Evolutionary conservation across 2,329 filamentous ascomycete species (phyloP).

Genomic region (Cryphonectria parasitica): DNA sequence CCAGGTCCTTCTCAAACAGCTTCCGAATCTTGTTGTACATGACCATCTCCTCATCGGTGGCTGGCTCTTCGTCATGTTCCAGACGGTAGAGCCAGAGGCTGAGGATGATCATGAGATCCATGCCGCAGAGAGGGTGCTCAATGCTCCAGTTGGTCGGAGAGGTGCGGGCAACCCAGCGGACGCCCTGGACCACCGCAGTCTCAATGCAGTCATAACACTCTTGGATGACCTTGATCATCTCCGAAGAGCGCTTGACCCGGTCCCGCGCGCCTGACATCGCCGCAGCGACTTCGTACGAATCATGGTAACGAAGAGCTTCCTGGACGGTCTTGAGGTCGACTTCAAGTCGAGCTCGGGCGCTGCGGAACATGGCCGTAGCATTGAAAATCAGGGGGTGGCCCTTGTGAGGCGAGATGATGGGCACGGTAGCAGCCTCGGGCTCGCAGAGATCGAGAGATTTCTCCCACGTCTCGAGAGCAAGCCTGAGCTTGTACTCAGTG

Average conservation of each 20-base stretch:
- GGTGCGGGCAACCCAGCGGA: conserved; percentile 97
- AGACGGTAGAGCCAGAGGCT: conserved; percentile 98
- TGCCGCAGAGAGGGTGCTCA: conserved; percentile 92
- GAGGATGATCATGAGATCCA: conserved; percentile 97
- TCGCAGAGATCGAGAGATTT: conserved; percentile 93
- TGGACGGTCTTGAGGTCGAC: conserved; percentile 96
- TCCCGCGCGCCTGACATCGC: conserved; percentile 95
- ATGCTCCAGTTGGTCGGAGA: conserved; percentile 99
- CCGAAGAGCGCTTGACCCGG: conserved; percentile 89
- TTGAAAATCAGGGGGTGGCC: conserved; percentile 98
- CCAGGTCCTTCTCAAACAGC: conserved; percentile 88
- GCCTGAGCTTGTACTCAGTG: conserved; percentile 94
- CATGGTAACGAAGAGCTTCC: conserved; percentile 94
- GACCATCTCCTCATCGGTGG: conserved; percentile 78
- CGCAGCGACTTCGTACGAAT: conserved; percentile 93
- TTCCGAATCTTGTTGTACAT: conserved; percentile 94
- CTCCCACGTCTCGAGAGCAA: conserved; percentile 98
- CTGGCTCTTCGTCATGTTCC: conserved; percentile 96
- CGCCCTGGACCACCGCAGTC: conserved; percentile 89
- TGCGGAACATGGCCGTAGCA: conserved; percentile 94
- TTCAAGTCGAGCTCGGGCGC: conserved; percentile 87
- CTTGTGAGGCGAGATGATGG: conserved; percentile 91
- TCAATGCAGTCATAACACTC: conserved; percentile 98
- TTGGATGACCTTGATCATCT: conserved; percentile 98
- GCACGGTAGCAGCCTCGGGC: conserved; percentile 84